Base-by-base conservation (phyloP, 306 rosid species). In the Leucaena leucocephala region DNA sequence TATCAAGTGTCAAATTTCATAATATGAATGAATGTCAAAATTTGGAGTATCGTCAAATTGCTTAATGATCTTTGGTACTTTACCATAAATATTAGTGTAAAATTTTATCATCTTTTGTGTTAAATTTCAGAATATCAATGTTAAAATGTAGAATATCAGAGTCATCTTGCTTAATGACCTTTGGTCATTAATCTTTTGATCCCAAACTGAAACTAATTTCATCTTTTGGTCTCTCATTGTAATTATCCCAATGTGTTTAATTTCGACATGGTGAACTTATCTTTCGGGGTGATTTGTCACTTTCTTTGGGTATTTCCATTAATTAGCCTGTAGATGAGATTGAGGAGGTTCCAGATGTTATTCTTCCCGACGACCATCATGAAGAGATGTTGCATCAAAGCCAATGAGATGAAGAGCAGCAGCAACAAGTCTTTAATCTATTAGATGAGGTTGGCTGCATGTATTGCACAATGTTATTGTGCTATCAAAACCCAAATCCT, bases 241-340 rank as follows among this genome's bases (percentile, higher is more conserved):
- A 55, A 21, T 19, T 0, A 54, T 9, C 62, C 62, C 9, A 12
- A 19, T 58, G 6, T 58, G 5, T 58, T 6, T 27, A 27, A 27
- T 27, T 27, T 58, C 22, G 64, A 58, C 64, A 58, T 58, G 10
- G 33, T 27, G 36, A 9, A 8, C 3, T 9, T 59, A 8, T 59
- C 16, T 65, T 71, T 75, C 10, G 5, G 11, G 45, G 12, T 74
- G 48, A 55, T 22, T 42, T 44, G 39, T 82, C 4, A 59, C 75
- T 44, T 80, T 34, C 40, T 54, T 58, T 74, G 72, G 27, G 15
- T 33, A 34, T 76, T 68, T 64, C 62, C 55, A 72, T 80, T 80
- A 90, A 72, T 80, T 80, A 90, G 97, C 91, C 93, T 82, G 90
- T 86, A 71, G 89, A 87, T 67, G 88, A 87, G 54, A 89, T 90